Percentiles rank a stretch among this genome's conserved stretches.
Conservation (phyloP, 306 rosid species). For the Albizia julibrissin region DNA sequence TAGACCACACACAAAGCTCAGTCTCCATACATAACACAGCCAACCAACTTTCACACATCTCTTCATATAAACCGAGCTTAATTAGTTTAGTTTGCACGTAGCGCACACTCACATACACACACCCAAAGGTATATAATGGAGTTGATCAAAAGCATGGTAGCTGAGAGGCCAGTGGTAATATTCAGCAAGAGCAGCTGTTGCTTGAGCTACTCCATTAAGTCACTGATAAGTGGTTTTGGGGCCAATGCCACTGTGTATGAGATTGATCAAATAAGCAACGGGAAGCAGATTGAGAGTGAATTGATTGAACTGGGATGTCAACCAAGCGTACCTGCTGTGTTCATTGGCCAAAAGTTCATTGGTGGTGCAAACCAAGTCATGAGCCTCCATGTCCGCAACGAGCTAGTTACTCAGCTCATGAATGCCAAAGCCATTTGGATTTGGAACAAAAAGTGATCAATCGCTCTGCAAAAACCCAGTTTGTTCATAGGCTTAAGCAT, state of each 20-base stretch:
- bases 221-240: slow-evolving; percentile 60
- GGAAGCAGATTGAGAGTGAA: slow-evolving; percentile 54
- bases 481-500: neutral
- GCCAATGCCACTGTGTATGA: slow-evolving; percentile 52
- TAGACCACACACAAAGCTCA: neutral
- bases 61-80: neutral
- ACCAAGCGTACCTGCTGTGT: slow-evolving; percentile 75
- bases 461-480: neutral
- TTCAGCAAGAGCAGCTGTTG: slow-evolving; percentile 76
- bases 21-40: neutral
- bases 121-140: slow-evolving; percentile 24
- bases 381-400: slow-evolving; percentile 59
- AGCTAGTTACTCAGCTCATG: slow-evolving; percentile 21
- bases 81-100: neutral
- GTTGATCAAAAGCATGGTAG: slow-evolving; percentile 52
- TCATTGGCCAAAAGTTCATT: slow-evolving; percentile 66
- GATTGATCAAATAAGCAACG: slow-evolving; percentile 56
- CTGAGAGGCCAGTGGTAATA: slow-evolving; percentile 70
- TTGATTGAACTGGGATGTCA: slow-evolving; percentile 47
- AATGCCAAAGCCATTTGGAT: slow-evolving; percentile 14
- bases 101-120: no score
- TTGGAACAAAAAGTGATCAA: slow-evolving; percentile 8
- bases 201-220: slow-evolving; percentile 46
- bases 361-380: slow-evolving; percentile 66
- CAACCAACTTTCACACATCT: neutral